phyloP scores from a whole-genome alignment of 2,329 filamentous ascomycete genomes.

The Colletotrichum theobromicola region DNA sequence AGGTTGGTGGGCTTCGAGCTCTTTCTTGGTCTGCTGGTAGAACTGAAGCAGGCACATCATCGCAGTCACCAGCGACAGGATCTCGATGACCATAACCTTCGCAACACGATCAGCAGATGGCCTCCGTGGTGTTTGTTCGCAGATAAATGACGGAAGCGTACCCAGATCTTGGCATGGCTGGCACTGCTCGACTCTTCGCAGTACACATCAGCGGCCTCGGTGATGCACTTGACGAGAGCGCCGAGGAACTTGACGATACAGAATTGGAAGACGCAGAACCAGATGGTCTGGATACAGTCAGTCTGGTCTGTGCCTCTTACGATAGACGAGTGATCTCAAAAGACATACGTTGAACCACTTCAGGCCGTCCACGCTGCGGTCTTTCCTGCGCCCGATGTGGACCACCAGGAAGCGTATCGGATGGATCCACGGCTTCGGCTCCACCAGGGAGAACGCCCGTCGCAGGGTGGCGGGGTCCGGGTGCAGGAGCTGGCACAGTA shows the following conservation, averaged over 20 bases:
- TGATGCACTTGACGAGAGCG: neutral
- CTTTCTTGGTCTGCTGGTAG: neutral
- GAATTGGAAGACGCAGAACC: neutral
- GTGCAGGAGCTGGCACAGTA: neutral
- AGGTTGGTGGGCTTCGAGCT: neutral
- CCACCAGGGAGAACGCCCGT: neutral
- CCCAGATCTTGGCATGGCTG: neutral
- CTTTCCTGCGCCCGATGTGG: neutral
- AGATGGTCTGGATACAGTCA: neutral
- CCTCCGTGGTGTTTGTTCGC: accelerated
- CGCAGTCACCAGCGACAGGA: neutral
- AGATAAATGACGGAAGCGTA: neutral
- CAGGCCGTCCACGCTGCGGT: neutral
- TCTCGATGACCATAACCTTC: slow-evolving; percentile 2
- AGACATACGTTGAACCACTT: neutral
- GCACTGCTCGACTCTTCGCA: neutral
- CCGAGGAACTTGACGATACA: neutral
- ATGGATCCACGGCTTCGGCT: neutral
- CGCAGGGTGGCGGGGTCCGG: neutral
- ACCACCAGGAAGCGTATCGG: neutral
- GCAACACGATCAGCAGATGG: accelerated
- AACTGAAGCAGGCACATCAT: neutral
- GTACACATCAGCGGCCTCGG: neutral
- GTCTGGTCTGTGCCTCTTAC: neutral
- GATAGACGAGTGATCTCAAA: neutral